These are phyloP conservation scores for Dendrobium huoshanense DNA, from an alignment of 106 monocot species.

Conservation along the genomic window DNA sequence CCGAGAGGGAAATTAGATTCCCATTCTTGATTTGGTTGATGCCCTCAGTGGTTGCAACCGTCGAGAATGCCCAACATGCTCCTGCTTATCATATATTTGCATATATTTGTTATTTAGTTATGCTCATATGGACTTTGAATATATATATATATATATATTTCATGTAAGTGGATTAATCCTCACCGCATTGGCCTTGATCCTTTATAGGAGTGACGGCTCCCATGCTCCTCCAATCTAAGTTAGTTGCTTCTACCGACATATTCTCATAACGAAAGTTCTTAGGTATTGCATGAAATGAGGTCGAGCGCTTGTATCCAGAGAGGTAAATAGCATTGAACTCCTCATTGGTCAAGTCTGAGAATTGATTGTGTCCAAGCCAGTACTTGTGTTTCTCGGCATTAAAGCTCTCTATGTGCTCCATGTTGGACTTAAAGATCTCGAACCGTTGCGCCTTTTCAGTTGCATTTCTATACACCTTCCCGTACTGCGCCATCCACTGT, in stretches of 20 bases:
- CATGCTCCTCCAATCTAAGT: slow-evolving; percentile 65
- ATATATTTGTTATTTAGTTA: neutral
- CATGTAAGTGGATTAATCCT: neutral
- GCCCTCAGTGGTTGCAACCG: slow-evolving; percentile 57
- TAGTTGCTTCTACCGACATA: slow-evolving; percentile 35
- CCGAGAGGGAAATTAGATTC: slow-evolving; percentile 51
- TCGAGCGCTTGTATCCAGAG: slow-evolving; percentile 36
- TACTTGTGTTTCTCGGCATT: slow-evolving; percentile 44
- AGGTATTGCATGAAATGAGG: neutral
- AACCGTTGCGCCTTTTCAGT: slow-evolving; percentile 38
- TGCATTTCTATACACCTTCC: slow-evolving; percentile 5
- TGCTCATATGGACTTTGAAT: neutral
- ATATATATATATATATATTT: neutral
- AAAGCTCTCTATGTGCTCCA: slow-evolving; percentile 43
- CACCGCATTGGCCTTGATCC: slow-evolving; percentile 76
- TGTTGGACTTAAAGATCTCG: slow-evolving; percentile 46
- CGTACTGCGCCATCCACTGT: slow-evolving; percentile 5
- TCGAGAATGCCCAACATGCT: slow-evolving; percentile 73
- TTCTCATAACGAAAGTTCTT: slow-evolving; percentile 26
- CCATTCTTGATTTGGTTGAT: slow-evolving; percentile 67
- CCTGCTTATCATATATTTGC: slow-evolving; percentile 31
- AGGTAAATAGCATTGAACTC: slow-evolving; percentile 52
- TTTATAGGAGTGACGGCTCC: slow-evolving; percentile 58
- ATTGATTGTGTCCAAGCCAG: slow-evolving; percentile 56
- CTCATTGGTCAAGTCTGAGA: slow-evolving; percentile 79